Evolutionary conservation across 148 eudicot genomes (phyloP).

Genomic region (Spergularia marina): DNA sequence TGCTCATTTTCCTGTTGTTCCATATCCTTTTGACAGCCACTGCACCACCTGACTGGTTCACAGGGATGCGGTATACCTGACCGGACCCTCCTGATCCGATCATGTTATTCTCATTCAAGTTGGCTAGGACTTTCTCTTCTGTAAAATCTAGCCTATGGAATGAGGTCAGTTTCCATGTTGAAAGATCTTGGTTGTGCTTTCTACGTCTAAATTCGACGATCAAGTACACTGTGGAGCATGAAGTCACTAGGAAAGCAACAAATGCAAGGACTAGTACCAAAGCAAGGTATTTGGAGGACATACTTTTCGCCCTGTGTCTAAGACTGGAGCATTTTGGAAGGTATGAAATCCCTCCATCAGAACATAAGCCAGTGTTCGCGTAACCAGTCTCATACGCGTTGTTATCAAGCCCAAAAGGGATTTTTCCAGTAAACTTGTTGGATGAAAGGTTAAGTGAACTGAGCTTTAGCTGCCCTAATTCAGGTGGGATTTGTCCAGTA

Average conservation of each 20-base stretch:
- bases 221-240: constrained; percentile 28
- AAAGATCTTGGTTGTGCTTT: constrained; percentile 28
- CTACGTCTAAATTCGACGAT: constrained; percentile 30
- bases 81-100: constrained; percentile 77
- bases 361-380: constrained; percentile 51
- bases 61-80: constrained; percentile 44
- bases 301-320: constrained; percentile 9
- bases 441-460: constrained; percentile 56
- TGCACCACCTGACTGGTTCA: constrained; percentile 32
- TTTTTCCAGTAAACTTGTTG: constrained; percentile 47
- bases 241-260: constrained; percentile 27
- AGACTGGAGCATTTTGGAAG: constrained; percentile 43
- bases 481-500: constrained; percentile 55
- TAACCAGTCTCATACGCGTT: constrained; percentile 54
- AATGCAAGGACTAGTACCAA: constrained; percentile 40
- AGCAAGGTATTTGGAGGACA: constrained; percentile 35
- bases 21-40: constrained; percentile 64
- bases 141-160: constrained; percentile 56
- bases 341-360: constrained; percentile 27
- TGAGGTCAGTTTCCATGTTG: constrained; percentile 53
- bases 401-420: constrained; percentile 54
- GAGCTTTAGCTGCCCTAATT: constrained; percentile 42
- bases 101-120: constrained; percentile 48
- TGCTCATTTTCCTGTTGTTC: constrained; percentile 36
- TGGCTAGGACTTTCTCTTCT: constrained; percentile 39